phyloP scores from a whole-genome alignment of 2,329 filamentous ascomycete species.

The Berkeleyomyces basicola region DNA sequence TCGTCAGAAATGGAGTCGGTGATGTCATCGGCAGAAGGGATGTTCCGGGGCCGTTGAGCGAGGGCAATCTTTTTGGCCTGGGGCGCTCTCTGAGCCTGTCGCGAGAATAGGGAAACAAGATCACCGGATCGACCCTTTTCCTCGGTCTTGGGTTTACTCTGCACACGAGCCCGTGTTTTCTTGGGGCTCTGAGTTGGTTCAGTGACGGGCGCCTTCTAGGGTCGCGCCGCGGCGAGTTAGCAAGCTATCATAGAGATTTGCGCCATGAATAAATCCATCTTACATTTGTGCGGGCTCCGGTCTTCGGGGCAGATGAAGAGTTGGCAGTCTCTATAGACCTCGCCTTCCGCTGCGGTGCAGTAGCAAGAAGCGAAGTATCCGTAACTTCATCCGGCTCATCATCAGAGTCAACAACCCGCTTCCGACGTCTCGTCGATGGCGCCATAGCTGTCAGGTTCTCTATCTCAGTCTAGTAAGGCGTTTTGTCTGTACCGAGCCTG shows the following conservation, averaged over 20 bases:
- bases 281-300: slow-evolving; percentile 16
- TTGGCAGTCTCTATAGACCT: slow-evolving; percentile 20
- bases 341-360: slow-evolving; percentile 30
- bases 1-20: slow-evolving; percentile 37
- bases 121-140: slow-evolving; percentile 40
- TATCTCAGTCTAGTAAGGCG: background rate
- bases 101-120: slow-evolving; percentile 43
- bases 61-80: background rate
- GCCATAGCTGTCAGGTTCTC: slow-evolving; percentile 28
- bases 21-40: slow-evolving; percentile 15
- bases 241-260: background rate
- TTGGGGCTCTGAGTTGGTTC: slow-evolving; percentile 31
- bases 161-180: slow-evolving; percentile 23
- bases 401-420: slow-evolving; percentile 33
- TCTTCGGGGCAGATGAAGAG: slow-evolving; percentile 28
- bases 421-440: slow-evolving; percentile 41
- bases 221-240: slow-evolving; percentile 4
- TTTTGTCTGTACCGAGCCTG: background rate
- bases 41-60: slow-evolving; percentile 16
- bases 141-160: slow-evolving; percentile 28
- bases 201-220: slow-evolving; percentile 17
- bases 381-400: slow-evolving; percentile 33
- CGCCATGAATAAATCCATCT: background rate
- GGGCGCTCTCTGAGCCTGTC: slow-evolving; percentile 31
- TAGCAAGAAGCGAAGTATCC: slow-evolving; percentile 34